A percentile compares a stretch with the other conserved stretches of the same genome.
Conservation (phyloP, 805 yeast species). For the Cyberlindnera americana region DNA sequence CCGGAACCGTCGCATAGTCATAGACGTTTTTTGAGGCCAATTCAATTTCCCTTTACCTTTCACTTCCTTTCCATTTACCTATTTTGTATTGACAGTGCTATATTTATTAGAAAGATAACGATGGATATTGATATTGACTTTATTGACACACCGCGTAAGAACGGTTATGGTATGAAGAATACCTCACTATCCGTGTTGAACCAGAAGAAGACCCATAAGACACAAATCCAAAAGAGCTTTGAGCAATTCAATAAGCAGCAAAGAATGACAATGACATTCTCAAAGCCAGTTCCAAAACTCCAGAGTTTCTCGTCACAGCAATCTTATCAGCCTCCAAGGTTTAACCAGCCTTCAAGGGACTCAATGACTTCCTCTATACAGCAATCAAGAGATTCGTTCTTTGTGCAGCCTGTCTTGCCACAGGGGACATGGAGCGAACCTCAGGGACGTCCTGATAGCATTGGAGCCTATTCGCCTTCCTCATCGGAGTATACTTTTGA, state of each 20-base stretch:
- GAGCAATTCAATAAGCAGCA: constrained; percentile 23
- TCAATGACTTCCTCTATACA: too few relatives aligned
- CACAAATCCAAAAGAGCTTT: constrained; percentile 26
- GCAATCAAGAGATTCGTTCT: neutral
- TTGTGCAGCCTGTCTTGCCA: constrained; percentile 3
- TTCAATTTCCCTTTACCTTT: too few relatives aligned
- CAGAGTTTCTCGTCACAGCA: neutral
- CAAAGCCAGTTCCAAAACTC: constrained; percentile 1
- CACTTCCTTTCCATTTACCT: too few relatives aligned
- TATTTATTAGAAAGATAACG: too few relatives aligned
- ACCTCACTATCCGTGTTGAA: constrained; percentile 25
- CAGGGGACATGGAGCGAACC: constrained; percentile 13
- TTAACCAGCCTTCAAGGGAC: constrained; percentile 1
- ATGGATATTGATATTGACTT: constrained; percentile 3
- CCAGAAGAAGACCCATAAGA: constrained; percentile 23
- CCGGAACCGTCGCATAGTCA: too few relatives aligned
- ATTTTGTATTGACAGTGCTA: too few relatives aligned
- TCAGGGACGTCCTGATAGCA: neutral
- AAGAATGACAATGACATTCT: constrained; percentile 1
- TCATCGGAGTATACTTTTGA: constrained; percentile 12
- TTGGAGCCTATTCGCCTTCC: constrained; percentile 11
- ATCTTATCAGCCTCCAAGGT: neutral
- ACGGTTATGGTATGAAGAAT: constrained; percentile 21
- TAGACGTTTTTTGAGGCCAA: too few relatives aligned
- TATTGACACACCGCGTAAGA: constrained; percentile 22